Evolutionary conservation across 805 yeast species (phyloP), one percentile per base, ranked within the genome.

Genomic region (Torulaspora quercuum): DNA sequence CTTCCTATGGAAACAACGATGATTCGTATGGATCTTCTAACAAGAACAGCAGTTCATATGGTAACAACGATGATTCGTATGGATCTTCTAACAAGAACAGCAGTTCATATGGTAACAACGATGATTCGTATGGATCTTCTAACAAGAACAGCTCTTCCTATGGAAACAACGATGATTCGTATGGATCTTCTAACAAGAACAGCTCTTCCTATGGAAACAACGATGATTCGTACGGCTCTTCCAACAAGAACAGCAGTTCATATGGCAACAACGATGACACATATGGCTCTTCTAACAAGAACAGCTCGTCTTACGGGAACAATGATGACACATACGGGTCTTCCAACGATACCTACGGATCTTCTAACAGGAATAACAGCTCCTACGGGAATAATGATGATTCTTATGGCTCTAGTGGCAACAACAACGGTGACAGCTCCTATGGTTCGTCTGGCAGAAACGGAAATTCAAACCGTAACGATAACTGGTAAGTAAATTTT

Each of bases 91-190:
- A 48, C 57, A 35, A 35, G 35, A 42, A 42, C 36, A 25, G 24
- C 31, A 39, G 39, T 41, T 42, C 39, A 35, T 29, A 25, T 34
- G 27, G 51, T 56, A 31, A 34, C 38, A 42, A 48, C 40, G 46
- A 41, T 33, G 49, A 49, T 45, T 44, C 46, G 19, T 53, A 52
- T 30, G 56, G 45, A 27, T 39, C 42, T 32, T 55, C 57, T 14
- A 39, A 44, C 37, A 54, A 50, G 53, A 14, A 48, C 11, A 20
- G 28, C 16, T 38, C n/a, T n/a, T n/a, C n/a, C n/a, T n/a, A n/a
- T n/a, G n/a, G n/a, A n/a, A n/a, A n/a, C n/a, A n/a, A n/a, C n/a
- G n/a, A n/a, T n/a, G n/a, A n/a, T n/a, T n/a, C n/a, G n/a, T n/a
- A 45, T 25, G 49, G 55, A 25, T 52, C 50, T 7, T 51, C 44